Base-by-base conservation (phyloP, 345 rosid species). In the Populus pruinosa region DNA sequence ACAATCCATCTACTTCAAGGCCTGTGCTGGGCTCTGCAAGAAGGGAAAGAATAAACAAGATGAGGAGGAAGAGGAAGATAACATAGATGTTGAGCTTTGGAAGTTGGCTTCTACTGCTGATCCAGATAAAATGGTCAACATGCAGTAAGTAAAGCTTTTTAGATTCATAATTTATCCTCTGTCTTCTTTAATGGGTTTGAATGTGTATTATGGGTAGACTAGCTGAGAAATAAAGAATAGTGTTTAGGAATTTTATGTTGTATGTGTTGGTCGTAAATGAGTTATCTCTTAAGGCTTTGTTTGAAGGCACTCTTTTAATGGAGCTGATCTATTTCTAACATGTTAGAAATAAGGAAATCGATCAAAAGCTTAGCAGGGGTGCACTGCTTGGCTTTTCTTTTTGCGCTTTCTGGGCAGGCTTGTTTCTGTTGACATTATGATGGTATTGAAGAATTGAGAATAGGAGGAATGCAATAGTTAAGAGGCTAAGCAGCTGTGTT, bases 31-130 rank as follows among this genome's bases (percentile, higher is more conserved):
- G 70, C 6, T 71, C 75, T 4, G 68, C 78, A 43, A 75, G 69
- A 75, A 47, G 73, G 78, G 79, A 55, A 89, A 86, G 80, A 89
- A 80, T 81, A 91, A 89, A 83, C 89, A 88, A 2, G 90, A 94
- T 0, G 94, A 91, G 12, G 97, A 94, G 0, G 90, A 93, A 35
- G 98, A 92, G 78, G 99, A 93, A 78, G 97, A 96, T 72, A 93
- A 90, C 55, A 82, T 92, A 95, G 98, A 94, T 14, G 96, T 86
- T 85, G 99, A 93, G 79, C 88, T 93, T 7, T 78, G 87, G 1
- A 96, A 94, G 83, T 86, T 90, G 10, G 92, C 96, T 2, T 85
- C 97, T 36, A 87, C 85, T 68, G 84, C 89, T 27, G 99, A 92
- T 78, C 97, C 98, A 29, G 78, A 83, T 83, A 94, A 92, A 74